Evolutionary conservation across 2,329 filamentous ascomycete genomes (phyloP), one percentile per base, ranked within the genome.

Genomic region (Cercospora zeina): DNA sequence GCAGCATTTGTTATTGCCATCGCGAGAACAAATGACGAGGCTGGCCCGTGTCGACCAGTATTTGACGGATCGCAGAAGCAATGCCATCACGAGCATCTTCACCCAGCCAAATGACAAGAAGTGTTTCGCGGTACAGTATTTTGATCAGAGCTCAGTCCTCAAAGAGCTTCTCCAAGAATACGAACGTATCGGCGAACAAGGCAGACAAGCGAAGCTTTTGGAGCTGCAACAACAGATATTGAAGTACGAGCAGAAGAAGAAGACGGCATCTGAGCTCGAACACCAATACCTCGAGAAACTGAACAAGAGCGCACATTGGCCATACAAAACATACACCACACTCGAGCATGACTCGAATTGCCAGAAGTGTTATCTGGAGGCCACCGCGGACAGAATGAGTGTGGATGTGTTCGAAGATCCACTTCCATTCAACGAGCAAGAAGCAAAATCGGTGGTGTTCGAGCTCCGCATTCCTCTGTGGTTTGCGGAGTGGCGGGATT

Each of bases 1-100:
- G 1, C 80, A 89, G 65, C 75, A 80, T 2, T 74, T 90, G 0
- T 82, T 85, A 5, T 65, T 89, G 0, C 73, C 80, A 0, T 73
- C 71, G 0, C 65, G 74, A 1, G 50, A 67, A 1, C 81, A 86
- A 4, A 80, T 89, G 78, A 33, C 65, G 0, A 80, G 83, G 0
- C 75, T 88, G 0, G 75, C 78, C 1, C 51, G 61, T 0, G 74
- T 88, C 0, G 83, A 87, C 54, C 49, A 16, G 0, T 81, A 88
- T 61, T 70, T 89, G 1, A 56, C 70, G 0, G 69, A 72, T 6
- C 69, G 72, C 10, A 63, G 64, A 56, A 21, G 42, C 60, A 8
- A 55, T 33, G 54, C 3, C 3, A 24, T 13, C 33, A 13, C 50
- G 13, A 42, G 30, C 30, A 24, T 56, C 34, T 56, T 56, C 36